Conservation (phyloP, 371 early-diverging fungal genomes). For the Thermomucor indicae-seudaticae region DNA sequence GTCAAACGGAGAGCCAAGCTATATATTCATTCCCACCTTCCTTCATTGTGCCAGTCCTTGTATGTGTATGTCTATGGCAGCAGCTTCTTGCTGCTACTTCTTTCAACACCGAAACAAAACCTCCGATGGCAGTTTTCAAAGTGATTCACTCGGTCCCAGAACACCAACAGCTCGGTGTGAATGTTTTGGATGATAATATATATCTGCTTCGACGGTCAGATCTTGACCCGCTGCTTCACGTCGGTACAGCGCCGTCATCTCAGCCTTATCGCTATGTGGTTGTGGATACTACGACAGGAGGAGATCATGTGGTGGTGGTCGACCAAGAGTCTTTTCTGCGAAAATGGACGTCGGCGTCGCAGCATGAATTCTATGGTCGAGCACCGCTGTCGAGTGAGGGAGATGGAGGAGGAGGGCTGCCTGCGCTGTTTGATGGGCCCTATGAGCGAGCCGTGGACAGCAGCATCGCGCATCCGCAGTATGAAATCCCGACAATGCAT, state of each 20-base stretch:
- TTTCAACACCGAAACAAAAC: too few relatives aligned
- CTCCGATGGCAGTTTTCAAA: too few relatives aligned
- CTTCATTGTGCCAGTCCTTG: too few relatives aligned
- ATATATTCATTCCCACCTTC: too few relatives aligned
- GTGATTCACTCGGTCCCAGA: too few relatives aligned
- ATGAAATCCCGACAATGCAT: conserved; percentile 22
- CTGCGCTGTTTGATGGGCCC: neutral
- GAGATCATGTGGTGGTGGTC: conserved; percentile 3
- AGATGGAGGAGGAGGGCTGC: neutral
- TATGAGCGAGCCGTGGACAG: conserved; percentile 6
- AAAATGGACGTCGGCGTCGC: neutral
- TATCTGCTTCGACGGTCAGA: conserved; percentile 7
- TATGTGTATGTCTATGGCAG: too few relatives aligned
- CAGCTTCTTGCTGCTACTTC: too few relatives aligned
- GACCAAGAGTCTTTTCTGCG: conserved; percentile 22
- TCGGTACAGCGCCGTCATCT: conserved; percentile 9
- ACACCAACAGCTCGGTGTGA: too few relatives aligned
- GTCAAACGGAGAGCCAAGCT: too few relatives aligned
- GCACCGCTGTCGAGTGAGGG: neutral
- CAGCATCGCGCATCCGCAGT: neutral
- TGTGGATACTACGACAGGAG: conserved; percentile 1
- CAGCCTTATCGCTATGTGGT: conserved; percentile 21
- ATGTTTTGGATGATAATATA: neutral
- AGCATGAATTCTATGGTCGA: conserved; percentile 21
- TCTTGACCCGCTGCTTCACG: conserved; percentile 17